Evolutionary conservation across 2,329 filamentous ascomycete species (phyloP).

Genomic region (Fusarium keratoplasticum): DNA sequence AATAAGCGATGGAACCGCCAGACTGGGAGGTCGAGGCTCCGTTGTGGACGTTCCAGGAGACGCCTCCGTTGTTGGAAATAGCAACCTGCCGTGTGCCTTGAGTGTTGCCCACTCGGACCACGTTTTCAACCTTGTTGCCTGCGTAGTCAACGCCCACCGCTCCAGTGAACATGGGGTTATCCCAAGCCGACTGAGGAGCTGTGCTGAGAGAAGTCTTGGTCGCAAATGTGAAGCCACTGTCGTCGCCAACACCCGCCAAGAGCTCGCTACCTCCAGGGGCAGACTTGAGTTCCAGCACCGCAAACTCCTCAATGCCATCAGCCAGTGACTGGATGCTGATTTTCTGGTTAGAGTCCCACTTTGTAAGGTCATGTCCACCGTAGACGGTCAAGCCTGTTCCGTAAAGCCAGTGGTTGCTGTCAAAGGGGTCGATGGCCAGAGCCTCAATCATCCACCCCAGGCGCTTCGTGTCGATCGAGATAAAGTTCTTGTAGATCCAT

Average conservation of each 20-base stretch:
- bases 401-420: conserved; percentile 71
- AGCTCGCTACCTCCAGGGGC: conserved; percentile 63
- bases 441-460: conserved; percentile 73
- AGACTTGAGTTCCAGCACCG: conserved; percentile 61
- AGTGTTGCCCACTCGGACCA: conserved; percentile 63
- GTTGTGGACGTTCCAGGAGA: conserved; percentile 60
- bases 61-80: conserved; percentile 62
- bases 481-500: conserved; percentile 64
- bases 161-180: conserved; percentile 59
- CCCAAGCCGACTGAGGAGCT: conserved; percentile 58
- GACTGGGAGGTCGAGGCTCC: conserved; percentile 57
- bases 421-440: conserved; percentile 67
- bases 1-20: conserved; percentile 61
- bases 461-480: conserved; percentile 59
- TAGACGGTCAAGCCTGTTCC: conserved; percentile 68
- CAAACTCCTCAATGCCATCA: conserved; percentile 66
- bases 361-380: conserved; percentile 65
- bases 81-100: conserved; percentile 59
- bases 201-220: conserved; percentile 52
- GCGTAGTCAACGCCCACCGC: conserved; percentile 62
- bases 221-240: conserved; percentile 63
- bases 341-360: conserved; percentile 63
- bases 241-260: conserved; percentile 63
- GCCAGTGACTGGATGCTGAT: conserved; percentile 63
- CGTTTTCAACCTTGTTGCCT: conserved; percentile 57